Evolutionary conservation across 305 asterid species (phyloP).

Genomic region (Fraxinus latifolia): DNA sequence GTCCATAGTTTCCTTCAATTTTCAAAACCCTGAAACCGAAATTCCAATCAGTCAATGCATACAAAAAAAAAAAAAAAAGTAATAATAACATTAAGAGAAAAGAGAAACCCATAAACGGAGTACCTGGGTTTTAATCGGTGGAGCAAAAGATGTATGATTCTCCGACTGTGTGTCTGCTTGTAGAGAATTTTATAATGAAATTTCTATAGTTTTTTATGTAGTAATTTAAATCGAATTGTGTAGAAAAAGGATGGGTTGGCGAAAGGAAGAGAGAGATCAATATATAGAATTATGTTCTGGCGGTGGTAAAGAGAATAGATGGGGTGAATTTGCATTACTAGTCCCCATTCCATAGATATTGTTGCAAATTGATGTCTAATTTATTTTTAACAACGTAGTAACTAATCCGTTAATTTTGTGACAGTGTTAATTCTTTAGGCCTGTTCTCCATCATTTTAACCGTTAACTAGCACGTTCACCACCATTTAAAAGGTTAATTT

Average conservation of each 20-base stretch:
- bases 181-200: background rate
- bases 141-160: conserved; percentile 3
- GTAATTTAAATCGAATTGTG: background rate
- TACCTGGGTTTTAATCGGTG: conserved; percentile 28
- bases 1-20: conserved; percentile 41
- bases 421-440: background rate
- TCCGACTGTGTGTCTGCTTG: background rate
- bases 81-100: background rate
- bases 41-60: background rate
- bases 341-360: background rate
- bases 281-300: background rate
- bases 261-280: background rate
- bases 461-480: background rate
- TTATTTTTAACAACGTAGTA: background rate
- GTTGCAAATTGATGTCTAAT: background rate
- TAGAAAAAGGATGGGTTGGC: background rate
- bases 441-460: background rate
- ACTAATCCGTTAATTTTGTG: background rate
- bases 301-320: background rate
- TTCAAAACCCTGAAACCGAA: conserved; percentile 26
- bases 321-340: background rate
- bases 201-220: background rate
- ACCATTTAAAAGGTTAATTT: background rate
- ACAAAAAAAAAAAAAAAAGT: background rate
- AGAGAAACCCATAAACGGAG: conserved; percentile 19